Conservation (phyloP, 2,329 filamentous ascomycete genomes). For the Aureobasidium sp. region DNA sequence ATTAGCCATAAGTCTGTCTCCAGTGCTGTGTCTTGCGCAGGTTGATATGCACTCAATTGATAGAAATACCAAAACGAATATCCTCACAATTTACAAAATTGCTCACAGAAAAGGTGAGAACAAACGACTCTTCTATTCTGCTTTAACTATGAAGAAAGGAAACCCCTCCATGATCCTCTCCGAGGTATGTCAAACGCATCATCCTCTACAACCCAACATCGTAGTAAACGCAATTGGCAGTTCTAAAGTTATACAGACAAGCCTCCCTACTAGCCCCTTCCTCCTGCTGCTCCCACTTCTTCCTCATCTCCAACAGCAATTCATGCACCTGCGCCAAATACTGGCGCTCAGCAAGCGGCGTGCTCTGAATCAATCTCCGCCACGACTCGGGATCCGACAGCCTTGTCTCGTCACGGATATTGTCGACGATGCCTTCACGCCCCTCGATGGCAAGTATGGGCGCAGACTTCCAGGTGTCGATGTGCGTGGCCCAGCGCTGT, state of each 20-base stretch:
- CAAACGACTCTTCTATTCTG: background rate
- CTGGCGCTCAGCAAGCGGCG: conserved; percentile 68
- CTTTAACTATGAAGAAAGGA: background rate
- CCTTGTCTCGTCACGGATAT: conserved; percentile 62
- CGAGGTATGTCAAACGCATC: background rate
- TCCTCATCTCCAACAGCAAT: conserved; percentile 58
- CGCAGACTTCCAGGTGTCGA: conserved; percentile 65
- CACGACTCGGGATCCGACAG: conserved; percentile 78
- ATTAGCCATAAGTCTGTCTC: background rate
- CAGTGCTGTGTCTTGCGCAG: background rate
- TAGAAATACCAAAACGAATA: background rate
- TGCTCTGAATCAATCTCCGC: conserved; percentile 71
- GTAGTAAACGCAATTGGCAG: conserved; percentile 77
- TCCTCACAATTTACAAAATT: background rate
- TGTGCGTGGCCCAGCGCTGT: conserved; percentile 51
- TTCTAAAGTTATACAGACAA: conserved; percentile 89
- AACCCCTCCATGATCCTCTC: background rate
- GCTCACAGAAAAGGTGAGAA: no score
- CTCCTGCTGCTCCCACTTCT: conserved; percentile 39
- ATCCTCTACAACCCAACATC: conserved; percentile 50
- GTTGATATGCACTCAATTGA: background rate
- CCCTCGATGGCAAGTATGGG: conserved; percentile 86
- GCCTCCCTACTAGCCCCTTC: conserved; percentile 56
- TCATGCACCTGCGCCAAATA: conserved; percentile 80
- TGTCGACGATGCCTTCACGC: conserved; percentile 71